Base-by-base conservation (phyloP, 805 yeast species). In the Kodamaea nitidulidarum region DNA sequence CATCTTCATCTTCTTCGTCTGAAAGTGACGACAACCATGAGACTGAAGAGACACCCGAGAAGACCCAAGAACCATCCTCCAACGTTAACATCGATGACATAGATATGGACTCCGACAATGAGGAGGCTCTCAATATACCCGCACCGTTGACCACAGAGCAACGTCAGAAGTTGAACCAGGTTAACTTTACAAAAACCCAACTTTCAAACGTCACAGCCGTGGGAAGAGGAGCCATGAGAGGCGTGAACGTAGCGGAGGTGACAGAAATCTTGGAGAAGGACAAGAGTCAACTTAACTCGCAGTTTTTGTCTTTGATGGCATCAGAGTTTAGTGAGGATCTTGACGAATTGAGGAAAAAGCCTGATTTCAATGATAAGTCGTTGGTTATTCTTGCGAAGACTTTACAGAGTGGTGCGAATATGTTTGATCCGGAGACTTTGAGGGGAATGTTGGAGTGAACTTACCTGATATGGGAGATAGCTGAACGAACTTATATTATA, bases 331-430 rank as follows among this genome's bases (percentile, higher is more conserved):
- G 80, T 34, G 78, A 78, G 40, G 86, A 81, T 44, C 64, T 81
- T 27, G 80, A 78, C 49, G 65, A 66, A 39, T 60, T 81, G 44
- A 75, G 88, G 54, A 67, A 69, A 39, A 77, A 80, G 25, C 81
- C 80, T 7, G 88, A 82, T 54, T 83, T 83, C 50, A 61, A 60
- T 7, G 71, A 67, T 21, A 75, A 73, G 48, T 79, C 85, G 18
- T 64, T 82, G 41, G 72, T 73, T 9, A 49, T 76, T 37, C 58
- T 80, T 48, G 84, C 83, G 3, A 74, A 75, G 47, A 65, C 78
- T 6, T 63, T 80, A 38, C 81, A 78, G 51, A 73, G 75, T 28
- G 80, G 82, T 10, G 67, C 75, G 11, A 73, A 76, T 46, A 67
- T 80, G 62, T 80, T 78, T 56, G 83, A 78, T 50, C 70, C 69